A percentile compares a stretch with the other conserved stretches of the same genome.
Evolutionary conservation across 2,329 filamentous ascomycete genomes (phyloP).

Genomic region (Epichloe sibirici): DNA sequence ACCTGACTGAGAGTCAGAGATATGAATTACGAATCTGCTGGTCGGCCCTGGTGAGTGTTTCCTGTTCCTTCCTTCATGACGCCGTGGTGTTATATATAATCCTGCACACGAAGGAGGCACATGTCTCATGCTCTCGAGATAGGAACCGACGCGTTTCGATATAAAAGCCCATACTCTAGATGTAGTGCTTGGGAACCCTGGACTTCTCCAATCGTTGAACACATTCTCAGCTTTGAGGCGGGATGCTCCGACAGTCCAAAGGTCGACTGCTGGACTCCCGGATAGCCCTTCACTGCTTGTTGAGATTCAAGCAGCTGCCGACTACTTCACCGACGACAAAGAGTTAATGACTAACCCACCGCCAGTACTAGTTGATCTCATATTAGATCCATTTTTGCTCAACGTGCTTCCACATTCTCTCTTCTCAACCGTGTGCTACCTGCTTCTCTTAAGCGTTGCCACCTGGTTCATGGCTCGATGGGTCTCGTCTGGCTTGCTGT

Average conservation of each 20-base stretch:
- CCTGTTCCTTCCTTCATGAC: background rate
- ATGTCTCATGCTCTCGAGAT: background rate
- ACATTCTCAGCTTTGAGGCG: conserved; percentile 45
- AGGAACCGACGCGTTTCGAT: conserved; percentile 80
- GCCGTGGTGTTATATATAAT: background rate
- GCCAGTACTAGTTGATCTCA: conserved; percentile 64
- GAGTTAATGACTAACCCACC: conserved; percentile 64
- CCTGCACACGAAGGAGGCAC: background rate
- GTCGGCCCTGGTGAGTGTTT: conserved; percentile 67
- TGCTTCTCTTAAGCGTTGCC: conserved; percentile 45
- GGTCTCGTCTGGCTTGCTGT: conserved; percentile 16
- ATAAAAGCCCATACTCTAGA: conserved; percentile 52
- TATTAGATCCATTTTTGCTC: conserved; percentile 75
- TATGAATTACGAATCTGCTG: conserved; percentile 93
- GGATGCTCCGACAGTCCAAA: background rate
- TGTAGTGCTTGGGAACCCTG: conserved; percentile 47
- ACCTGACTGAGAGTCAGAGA: conserved; percentile 56
- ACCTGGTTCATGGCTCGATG: conserved; percentile 32
- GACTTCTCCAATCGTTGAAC: conserved; percentile 53
- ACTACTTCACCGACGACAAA: conserved; percentile 68
- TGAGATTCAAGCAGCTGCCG: conserved; percentile 62
- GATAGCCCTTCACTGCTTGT: conserved; percentile 49
- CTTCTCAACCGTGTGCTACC: conserved; percentile 57
- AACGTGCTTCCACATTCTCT: conserved; percentile 73
- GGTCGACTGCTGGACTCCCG: background rate